Evolutionary conservation across 371 early-diverging fungal genomes (phyloP), one percentile per base, ranked within the genome.

Genomic region (Apophysomyces variabilis): DNA sequence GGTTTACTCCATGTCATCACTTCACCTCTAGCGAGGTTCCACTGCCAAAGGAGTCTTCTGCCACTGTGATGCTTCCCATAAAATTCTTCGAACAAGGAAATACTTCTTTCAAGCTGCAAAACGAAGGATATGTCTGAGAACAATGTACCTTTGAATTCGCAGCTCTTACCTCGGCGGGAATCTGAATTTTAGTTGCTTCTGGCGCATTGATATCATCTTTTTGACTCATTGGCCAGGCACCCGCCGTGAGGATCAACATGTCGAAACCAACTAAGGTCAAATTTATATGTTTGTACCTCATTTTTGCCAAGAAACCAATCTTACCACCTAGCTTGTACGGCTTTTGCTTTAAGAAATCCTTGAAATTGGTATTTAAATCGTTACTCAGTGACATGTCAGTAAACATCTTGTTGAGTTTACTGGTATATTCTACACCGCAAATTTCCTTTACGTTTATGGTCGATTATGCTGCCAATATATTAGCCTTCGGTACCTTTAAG

Each of bases 341-440:
- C 32, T 77, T 77, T 45, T 73, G 70, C 32, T 82, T 78, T 7
- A 85, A 56, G 71, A 74, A 83, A 0, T 66, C 65, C 54, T 66
- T 75, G 50, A 79, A 84, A 3, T 74, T 76, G 1, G 57, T 60
- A 57, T 94, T 92, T 68, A 96, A 76, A 63, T 95, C 96, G 68
- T 88, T 90, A 72, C 95, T 94, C 6, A 96, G 68, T 5, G 88
- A 85, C 71, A 97, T 92, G 67, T 97, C 98, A 5, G 89, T 89
- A 70, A 96, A 96, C 97, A 97, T 96, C 62, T 92, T 89, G 75
- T 92, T 89, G 57, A 97, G 80, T 75, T 95, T 96, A 66, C 85
- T 85, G 1, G 95, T 96, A 78, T 95, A 96, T 77, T 97, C 97
- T 26, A 90, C 89, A 32, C 97, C 97, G 71, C 95, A 94, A 12